Evolutionary conservation across 768 basidiomycete genomes (phyloP).

Genomic region (Daedalea quercina): DNA sequence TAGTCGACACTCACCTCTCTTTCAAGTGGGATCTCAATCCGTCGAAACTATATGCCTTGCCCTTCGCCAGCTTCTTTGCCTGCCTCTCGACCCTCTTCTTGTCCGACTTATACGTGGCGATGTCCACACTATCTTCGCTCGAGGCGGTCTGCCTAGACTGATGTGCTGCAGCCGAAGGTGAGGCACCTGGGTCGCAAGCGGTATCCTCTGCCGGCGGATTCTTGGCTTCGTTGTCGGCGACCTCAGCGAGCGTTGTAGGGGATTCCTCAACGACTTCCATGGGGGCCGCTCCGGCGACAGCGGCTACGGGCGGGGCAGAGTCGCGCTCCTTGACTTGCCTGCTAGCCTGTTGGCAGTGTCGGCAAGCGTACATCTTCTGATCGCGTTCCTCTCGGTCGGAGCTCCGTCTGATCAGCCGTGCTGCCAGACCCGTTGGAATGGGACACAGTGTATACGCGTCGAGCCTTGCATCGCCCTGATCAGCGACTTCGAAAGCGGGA

Average conservation of each 20-base stretch:
- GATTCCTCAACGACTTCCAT: not conserved
- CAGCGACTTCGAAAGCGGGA: conserved; percentile 35
- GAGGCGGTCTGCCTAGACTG: no score
- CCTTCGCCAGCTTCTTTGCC: not conserved
- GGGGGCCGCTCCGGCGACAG: not conserved
- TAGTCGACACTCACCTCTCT: conserved; percentile 39
- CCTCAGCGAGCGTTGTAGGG: no score
- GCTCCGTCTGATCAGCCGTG: conserved; percentile 10
- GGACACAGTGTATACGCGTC: not conserved
- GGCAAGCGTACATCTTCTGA: conserved; percentile 41
- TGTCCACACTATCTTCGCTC: not conserved
- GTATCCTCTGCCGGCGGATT: no score
- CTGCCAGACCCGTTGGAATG: conserved; percentile 20
- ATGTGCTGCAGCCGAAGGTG: no score
- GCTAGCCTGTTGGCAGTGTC: conserved; percentile 34
- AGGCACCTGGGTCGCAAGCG: no score
- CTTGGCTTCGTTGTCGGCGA: not conserved
- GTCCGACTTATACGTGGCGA: not conserved
- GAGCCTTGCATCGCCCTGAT: conserved; percentile 8
- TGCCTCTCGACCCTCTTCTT: conserved; percentile 4
- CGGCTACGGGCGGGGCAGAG: not conserved
- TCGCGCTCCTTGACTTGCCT: not conserved
- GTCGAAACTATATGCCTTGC: conserved; percentile 39
- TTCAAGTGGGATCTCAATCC: conserved; percentile 59
- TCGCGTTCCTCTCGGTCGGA: conserved; percentile 24